Conservation (phyloP, 83 land plant genomes). For the Larix sibirica region DNA sequence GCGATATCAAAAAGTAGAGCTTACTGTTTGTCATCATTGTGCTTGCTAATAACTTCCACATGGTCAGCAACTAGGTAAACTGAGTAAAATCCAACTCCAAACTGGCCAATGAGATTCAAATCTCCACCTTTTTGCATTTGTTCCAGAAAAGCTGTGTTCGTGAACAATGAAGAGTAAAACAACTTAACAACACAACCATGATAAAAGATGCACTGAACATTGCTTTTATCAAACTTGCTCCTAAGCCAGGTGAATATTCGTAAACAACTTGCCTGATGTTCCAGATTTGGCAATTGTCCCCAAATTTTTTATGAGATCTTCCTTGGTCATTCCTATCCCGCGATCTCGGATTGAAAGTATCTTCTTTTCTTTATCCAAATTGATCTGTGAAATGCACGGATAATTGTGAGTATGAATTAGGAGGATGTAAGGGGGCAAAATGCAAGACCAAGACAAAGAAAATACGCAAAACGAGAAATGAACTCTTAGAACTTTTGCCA, state of each 20-base stretch:
- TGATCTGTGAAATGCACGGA: slow-evolving; percentile 50
- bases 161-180: background rate
- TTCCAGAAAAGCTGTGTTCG: slow-evolving; percentile 84
- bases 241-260: background rate
- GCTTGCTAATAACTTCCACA: slow-evolving; percentile 98
- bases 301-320: slow-evolving; percentile 95
- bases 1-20: slow-evolving; percentile 8
- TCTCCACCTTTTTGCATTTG: slow-evolving; percentile 97
- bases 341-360: slow-evolving; percentile 85
- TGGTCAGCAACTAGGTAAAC: slow-evolving; percentile 97
- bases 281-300: slow-evolving; percentile 99
- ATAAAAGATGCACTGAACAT: background rate
- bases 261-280: slow-evolving; percentile 74
- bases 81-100: slow-evolving; percentile 99
- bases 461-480: background rate
- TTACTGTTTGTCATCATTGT: slow-evolving; percentile 99
- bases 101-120: slow-evolving; percentile 93
- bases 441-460: background rate
- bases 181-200: slow-evolving; percentile 12
- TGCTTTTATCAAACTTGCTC: background rate
- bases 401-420: too few relatives aligned
- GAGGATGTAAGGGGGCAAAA: background rate
- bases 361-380: slow-evolving; percentile 92
- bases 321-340: slow-evolving; percentile 99
- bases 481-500: too few relatives aligned